Conservation (phyloP, 371 early-diverging fungal species). For the Actinomortierella ambigua region DNA sequence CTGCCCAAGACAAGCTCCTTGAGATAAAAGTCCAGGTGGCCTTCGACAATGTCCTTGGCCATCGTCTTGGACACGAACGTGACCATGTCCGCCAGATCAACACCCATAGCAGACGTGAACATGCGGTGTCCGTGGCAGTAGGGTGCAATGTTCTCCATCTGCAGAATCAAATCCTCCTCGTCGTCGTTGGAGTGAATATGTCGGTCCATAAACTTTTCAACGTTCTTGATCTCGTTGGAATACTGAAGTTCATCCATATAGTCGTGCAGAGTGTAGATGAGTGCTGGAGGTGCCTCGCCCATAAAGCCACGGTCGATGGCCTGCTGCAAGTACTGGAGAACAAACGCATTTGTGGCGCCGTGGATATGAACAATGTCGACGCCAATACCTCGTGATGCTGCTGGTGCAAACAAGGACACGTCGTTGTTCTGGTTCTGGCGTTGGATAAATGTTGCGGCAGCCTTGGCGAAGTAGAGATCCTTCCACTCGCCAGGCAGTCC, state of each 20-base stretch:
- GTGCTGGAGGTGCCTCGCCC: constrained; percentile 56
- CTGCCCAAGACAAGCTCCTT: constrained; percentile 66
- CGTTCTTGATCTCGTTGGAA: constrained; percentile 55
- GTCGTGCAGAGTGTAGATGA: constrained; percentile 72
- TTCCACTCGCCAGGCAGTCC: constrained; percentile 68
- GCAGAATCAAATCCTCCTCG: constrained; percentile 38
- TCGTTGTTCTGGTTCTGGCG: constrained; percentile 57
- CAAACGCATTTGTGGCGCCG: constrained; percentile 67
- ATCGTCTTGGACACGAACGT: constrained; percentile 65
- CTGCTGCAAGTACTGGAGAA: constrained; percentile 54
- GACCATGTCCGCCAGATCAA: constrained; percentile 60
- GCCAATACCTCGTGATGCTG: constrained; percentile 13
- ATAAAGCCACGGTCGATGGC: constrained; percentile 33
- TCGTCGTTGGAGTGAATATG: constrained; percentile 30
- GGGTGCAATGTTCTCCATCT: constrained; percentile 41
- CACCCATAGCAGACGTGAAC: constrained; percentile 62
- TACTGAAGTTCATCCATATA: constrained; percentile 66
- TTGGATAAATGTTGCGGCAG: constrained; percentile 58
- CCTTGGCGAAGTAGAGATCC: constrained; percentile 68
- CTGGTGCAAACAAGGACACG: constrained; percentile 60
- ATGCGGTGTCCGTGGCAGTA: constrained; percentile 58
- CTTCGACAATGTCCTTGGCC: constrained; percentile 67
- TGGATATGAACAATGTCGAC: constrained; percentile 69
- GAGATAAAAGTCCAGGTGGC: constrained; percentile 59
- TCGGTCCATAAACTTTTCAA: constrained; percentile 54